phyloP scores from a whole-genome alignment of 2,329 filamentous ascomycete species.

The Capronia epimyces region DNA sequence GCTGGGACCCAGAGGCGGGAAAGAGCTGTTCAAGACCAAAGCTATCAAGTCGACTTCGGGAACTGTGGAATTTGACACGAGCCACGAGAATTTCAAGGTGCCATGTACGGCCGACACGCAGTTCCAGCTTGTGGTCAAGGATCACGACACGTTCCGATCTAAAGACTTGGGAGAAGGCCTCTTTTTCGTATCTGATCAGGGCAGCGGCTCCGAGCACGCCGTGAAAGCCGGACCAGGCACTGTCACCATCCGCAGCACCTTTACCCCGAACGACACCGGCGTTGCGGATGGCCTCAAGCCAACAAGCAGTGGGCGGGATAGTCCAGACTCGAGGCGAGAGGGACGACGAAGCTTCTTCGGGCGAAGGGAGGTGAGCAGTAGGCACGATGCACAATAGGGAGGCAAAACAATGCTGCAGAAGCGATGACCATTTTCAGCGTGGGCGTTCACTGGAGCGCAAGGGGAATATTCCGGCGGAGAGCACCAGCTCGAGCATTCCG shows the following conservation, averaged over 20 bases:
- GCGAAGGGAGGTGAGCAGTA: constrained; percentile 36
- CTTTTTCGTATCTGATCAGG: constrained; percentile 87
- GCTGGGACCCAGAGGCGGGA: constrained; percentile 59
- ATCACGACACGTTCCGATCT: constrained; percentile 76
- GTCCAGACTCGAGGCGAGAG: constrained; percentile 40
- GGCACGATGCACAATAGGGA: constrained; percentile 15
- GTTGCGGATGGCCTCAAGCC: constrained; percentile 27
- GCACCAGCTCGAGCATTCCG: neutral
- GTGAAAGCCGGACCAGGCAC: constrained; percentile 67
- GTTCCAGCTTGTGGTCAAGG: constrained; percentile 81
- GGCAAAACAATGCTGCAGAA: neutral
- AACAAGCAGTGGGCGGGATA: constrained; percentile 31
- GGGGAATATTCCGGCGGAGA: neutral
- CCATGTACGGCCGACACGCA: constrained; percentile 73
- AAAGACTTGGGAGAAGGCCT: constrained; percentile 79
- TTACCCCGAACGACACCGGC: constrained; percentile 49
- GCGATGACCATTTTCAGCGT: constrained; percentile 2
- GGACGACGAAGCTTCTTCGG: constrained; percentile 45
- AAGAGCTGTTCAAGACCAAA: constrained; percentile 87
- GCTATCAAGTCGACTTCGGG: constrained; percentile 68
- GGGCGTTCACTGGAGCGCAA: constrained; percentile 1
- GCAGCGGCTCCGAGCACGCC: constrained; percentile 62
- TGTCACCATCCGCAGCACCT: constrained; percentile 69
- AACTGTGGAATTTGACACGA: constrained; percentile 59
- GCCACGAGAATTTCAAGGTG: constrained; percentile 68